Base-by-base conservation (phyloP, 495 filamentous ascomycete species). In the Neurospora sp. region DNA sequence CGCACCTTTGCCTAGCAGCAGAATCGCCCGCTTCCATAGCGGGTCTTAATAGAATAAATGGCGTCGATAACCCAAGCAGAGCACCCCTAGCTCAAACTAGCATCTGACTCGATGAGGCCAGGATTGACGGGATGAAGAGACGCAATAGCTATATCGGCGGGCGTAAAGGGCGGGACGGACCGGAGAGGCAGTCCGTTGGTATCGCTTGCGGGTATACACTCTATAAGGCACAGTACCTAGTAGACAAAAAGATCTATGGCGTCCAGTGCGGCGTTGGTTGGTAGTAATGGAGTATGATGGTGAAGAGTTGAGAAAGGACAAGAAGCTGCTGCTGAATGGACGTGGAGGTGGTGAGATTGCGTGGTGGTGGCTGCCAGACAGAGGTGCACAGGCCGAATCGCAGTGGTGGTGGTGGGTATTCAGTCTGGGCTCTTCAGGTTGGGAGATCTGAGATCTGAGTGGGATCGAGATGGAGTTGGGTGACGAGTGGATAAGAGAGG, bases 11-110 rank as follows among this genome's bases (percentile, higher is more conserved):
- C 79, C 84, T 84, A 79, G 79, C 77, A 75, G 82, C 81, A 80
- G 79, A 79, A 75, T 84, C 84, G 76, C 83, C 85, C 83, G 79
- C 81, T 84, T 86, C 85, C 85, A 87, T 87, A 83, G 81, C 85
- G 84, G 81, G 83, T 74, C 78, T 77, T 44, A 14, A 72, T 69
- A 12, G 62, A 73, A 31, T 16, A 48, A n/a, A 14, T 66, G 73
- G 72, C 44, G 66, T 73, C 71, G 72, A 69, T 39, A 40, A 54
- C 76, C 48, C 59, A 70, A 75, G 73, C 71, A 70, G 54, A 72
- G 72, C 69, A 74, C 70, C 62, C 69, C 59, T 69, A 73, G 70
- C 71, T 71, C 77, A 73, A 39, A 62, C 69, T 72, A 74, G 73
- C 74, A 77, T 79, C 44, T 71, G 70, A 71, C 44, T 41, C n/a